phyloP scores from a whole-genome alignment of 139 green algal genomes.

The Astrephomene gubernaculifera region DNA sequence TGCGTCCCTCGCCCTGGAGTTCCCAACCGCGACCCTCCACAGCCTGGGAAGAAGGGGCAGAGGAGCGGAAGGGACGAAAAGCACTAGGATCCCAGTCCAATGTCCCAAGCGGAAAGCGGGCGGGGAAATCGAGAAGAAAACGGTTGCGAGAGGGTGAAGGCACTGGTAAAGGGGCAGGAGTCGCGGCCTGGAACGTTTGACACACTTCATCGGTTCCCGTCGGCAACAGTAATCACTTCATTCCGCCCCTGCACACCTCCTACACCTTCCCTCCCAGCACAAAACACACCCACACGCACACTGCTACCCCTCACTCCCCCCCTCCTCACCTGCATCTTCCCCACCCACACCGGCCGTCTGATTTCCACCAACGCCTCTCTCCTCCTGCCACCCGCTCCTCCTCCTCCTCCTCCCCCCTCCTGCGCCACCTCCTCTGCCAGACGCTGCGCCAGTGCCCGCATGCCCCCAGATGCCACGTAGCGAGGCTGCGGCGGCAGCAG shows the following conservation, averaged over 20 bases:
- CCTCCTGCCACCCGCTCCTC: no score
- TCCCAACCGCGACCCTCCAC: conserved; percentile 22
- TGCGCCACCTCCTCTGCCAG: conserved; percentile 55
- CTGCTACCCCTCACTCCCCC: background rate
- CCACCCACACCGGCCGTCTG: conserved; percentile 73
- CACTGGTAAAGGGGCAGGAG: no score
- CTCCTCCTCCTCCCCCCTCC: conserved; percentile 44
- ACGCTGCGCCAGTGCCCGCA: conserved; percentile 67
- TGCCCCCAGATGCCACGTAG: conserved; percentile 70
- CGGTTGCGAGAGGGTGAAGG: no score
- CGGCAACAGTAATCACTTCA: no score
- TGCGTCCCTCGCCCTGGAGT: conserved; percentile 43
- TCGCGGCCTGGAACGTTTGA: no score
- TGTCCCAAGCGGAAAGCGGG: no score
- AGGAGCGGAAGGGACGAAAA: no score
- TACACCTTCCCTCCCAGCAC: background rate
- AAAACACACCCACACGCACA: no score
- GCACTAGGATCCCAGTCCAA: no score
- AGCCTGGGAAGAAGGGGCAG: no score
- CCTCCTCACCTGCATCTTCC: conserved; percentile 55
- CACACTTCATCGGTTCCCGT: no score
- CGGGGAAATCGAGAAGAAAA: no score
- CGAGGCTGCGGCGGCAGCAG: conserved; percentile 36
- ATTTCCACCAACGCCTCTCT: conserved; percentile 53
- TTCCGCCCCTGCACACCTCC: background rate